Percentiles rank a stretch among this genome's conserved stretches.
Conservation (phyloP, 495 filamentous ascomycete genomes). For the Lentithecium fluviatile region DNA sequence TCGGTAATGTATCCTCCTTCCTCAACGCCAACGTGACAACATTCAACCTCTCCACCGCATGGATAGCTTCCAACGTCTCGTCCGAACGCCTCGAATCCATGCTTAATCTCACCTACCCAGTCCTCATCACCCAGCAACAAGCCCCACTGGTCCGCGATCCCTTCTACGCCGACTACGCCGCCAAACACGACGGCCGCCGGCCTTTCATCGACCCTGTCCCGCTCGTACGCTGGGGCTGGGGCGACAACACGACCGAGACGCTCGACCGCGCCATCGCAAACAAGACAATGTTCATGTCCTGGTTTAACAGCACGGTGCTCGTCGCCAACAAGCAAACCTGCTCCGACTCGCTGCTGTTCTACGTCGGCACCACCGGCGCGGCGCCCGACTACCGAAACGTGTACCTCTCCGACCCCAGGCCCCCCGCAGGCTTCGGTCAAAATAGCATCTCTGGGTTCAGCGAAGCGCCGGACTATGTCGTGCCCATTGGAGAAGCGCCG, state of each 20-base stretch:
- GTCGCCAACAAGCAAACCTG: slow-evolving; percentile 43
- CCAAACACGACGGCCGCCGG: slow-evolving; percentile 39
- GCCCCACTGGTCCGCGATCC: slow-evolving; percentile 38
- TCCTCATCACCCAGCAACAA: slow-evolving; percentile 40
- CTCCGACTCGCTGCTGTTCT: slow-evolving; percentile 47
- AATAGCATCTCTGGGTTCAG: slow-evolving; percentile 49
- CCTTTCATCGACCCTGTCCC: slow-evolving; percentile 49
- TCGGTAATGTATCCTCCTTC: slow-evolving; percentile 34
- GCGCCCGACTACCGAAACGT: slow-evolving; percentile 37
- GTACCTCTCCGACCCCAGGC: slow-evolving; percentile 39
- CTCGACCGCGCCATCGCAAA: slow-evolving; percentile 46
- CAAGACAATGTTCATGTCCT: slow-evolving; percentile 54
- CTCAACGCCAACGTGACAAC: slow-evolving; percentile 30
- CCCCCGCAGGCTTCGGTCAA: slow-evolving; percentile 50
- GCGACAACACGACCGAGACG: slow-evolving; percentile 45
- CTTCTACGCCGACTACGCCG: slow-evolving; percentile 45
- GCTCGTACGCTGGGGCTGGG: slow-evolving; percentile 57
- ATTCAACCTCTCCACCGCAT: slow-evolving; percentile 35
- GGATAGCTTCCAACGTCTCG: slow-evolving; percentile 27
- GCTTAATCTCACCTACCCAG: slow-evolving; percentile 40
- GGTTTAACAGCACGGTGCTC: slow-evolving; percentile 53
- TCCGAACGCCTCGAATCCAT: slow-evolving; percentile 14
- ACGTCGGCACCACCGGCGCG: slow-evolving; percentile 31
- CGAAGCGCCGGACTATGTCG: slow-evolving; percentile 57
- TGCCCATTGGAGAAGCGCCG: slow-evolving; percentile 56